Base-by-base conservation (phyloP, 2,329 filamentous ascomycete genomes). In the Fusarium metavorans region DNA sequence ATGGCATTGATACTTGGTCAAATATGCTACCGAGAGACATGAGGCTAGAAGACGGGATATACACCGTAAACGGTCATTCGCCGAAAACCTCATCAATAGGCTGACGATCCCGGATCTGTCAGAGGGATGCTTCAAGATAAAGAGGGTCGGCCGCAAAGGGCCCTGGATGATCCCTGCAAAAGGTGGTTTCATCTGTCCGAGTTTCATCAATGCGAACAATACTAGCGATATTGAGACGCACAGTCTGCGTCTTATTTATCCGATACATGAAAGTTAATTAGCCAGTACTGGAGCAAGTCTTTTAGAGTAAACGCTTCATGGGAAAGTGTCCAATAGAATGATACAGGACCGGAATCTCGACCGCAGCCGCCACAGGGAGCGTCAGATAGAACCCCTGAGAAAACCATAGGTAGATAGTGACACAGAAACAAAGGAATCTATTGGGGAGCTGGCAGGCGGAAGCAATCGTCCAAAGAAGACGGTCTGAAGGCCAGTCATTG, bases 111-210 rank as follows among this genome's bases (percentile, higher is more conserved):
- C 16, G 25, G 50, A 41, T 20, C 39, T 32, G 52, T 57, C n/a
- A 41, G 35, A 62, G 48, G 23, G 43, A n/a, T 67, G 71, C 70
- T 67, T 70, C 66, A 67, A 43, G 43, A 63, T 65, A 64, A 25
- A 64, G 48, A 39, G 39, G 20, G 45, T 25, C 45, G 13, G 32
- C 41, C 13, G 35, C 32, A 45, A 58, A 56, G 25, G 35, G 27
- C 48, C 48, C 10, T 32, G 35, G 10, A 32, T 13, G 27, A 67
- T 45, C 68, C 68, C 45, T 72, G 70, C 20, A 48, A 45, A n/a
- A 25, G 32, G 48, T 48, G 16, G 48, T 70, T 67, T 67, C 67
- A 66, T 41, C 59, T 39, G 50, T 45, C 27, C 35, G 57, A 58
- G 63, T 45, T 66, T 69, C 50, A 61, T 52, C 48, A 52, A 52